phyloP scores from a whole-genome alignment of 306 rosid species.

The Datisca glomerata region DNA sequence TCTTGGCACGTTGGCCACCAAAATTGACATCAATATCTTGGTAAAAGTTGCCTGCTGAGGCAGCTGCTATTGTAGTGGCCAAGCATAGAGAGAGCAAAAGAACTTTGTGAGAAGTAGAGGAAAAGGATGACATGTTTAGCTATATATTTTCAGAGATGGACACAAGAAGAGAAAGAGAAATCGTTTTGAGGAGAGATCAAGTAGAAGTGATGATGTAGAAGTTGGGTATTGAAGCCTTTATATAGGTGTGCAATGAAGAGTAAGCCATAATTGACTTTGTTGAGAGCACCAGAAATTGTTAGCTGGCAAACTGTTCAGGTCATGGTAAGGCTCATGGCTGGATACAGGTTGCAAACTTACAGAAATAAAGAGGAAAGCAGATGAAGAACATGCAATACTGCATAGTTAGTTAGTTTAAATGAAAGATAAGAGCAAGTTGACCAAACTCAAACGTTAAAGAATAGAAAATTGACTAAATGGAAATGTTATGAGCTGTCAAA shows the following conservation, averaged over 20 bases:
- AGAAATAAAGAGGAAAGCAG: no score
- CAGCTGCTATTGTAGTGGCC: constrained; percentile 9
- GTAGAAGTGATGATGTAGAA: constrained; percentile 2
- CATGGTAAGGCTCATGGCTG: no score
- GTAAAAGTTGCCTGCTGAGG: constrained; percentile 44
- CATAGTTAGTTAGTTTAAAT: no score
- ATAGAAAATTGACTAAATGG: no score
- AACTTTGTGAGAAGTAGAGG: constrained; percentile 2
- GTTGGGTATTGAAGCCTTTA: constrained; percentile 5
- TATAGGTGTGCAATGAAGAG: neutral
- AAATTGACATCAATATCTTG: constrained; percentile 53
- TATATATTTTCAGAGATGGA: neutral
- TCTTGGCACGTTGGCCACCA: constrained; percentile 49
- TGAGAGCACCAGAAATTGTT: constrained; percentile 2
- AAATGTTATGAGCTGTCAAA: no score
- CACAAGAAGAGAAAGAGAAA: neutral
- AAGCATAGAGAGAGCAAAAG: constrained; percentile 5
- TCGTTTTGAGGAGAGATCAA: neutral
- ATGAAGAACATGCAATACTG: no score
- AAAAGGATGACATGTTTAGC: constrained; percentile 13
- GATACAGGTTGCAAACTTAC: constrained; percentile 1
- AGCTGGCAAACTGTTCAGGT: no score
- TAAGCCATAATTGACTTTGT: neutral
- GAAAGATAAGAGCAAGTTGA: no score
- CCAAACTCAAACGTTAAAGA: no score